Conservation (phyloP, 345 rosid species). For the Viola odorata region DNA sequence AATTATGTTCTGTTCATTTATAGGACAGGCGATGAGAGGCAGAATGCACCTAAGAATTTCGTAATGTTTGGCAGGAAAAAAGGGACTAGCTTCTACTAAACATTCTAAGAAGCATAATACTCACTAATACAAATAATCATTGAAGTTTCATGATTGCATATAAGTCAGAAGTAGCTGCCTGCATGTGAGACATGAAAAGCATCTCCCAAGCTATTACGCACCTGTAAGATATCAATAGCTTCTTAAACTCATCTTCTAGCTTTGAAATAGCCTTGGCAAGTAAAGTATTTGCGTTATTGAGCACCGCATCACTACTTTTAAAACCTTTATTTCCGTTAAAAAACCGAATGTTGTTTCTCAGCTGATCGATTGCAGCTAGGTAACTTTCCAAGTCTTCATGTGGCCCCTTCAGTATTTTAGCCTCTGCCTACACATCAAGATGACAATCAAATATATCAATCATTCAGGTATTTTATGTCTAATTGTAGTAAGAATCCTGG, state of each 20-base stretch:
- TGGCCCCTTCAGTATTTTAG: slow-evolving; percentile 88
- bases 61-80: too few relatives aligned
- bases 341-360: slow-evolving; percentile 63
- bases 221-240: slow-evolving; percentile 77
- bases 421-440: slow-evolving; percentile 69
- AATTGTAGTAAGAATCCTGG: too few relatives aligned
- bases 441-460: slow-evolving; percentile 10
- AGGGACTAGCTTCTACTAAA: background rate
- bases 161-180: background rate
- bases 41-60: too few relatives aligned
- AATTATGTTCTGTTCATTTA: slow-evolving; percentile 1
- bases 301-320: slow-evolving; percentile 64
- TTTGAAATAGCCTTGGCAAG: slow-evolving; percentile 89
- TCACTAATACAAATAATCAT: too few relatives aligned
- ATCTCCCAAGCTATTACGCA: slow-evolving; percentile 10
- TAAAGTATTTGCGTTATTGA: slow-evolving; percentile 62
- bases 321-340: slow-evolving; percentile 65
- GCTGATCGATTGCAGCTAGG: slow-evolving; percentile 79
- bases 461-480: slow-evolving; percentile 5
- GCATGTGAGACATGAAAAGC: background rate
- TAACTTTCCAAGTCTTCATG: slow-evolving; percentile 92
- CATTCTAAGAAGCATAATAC: background rate
- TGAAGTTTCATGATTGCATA: background rate
- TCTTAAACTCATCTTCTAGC: slow-evolving; percentile 92
- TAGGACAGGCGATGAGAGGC: too few relatives aligned